These are phyloP conservation scores for Endothia cerciana DNA, from an alignment of 2,329 filamentous ascomycete species.

Conservation along the genomic window DNA sequence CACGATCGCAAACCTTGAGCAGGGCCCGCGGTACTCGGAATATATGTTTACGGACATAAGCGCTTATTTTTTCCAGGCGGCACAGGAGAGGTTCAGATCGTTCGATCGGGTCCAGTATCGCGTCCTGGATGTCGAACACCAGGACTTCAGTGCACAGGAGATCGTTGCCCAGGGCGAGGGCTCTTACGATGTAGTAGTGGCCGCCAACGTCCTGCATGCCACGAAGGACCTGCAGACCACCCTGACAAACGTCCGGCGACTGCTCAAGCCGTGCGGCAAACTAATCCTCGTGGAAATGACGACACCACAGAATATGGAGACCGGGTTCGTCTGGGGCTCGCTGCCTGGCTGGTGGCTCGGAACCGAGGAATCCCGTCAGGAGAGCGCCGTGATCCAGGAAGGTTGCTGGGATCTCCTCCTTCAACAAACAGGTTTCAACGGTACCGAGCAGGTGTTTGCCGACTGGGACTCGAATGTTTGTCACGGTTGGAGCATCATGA, in stretches of 20 bases:
- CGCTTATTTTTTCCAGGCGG: neutral
- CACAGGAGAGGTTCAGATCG: conserved; percentile 5
- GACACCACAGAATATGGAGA: neutral
- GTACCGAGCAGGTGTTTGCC: neutral
- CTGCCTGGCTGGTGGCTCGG: conserved; percentile 16
- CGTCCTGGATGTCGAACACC: conserved; percentile 1
- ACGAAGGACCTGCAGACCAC: conserved; percentile 31
- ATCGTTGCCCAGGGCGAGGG: neutral
- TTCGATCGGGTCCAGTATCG: neutral
- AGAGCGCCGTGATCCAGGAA: conserved; percentile 6
- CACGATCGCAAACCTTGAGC: neutral
- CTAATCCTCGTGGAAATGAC: conserved; percentile 33
- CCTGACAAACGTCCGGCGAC: conserved; percentile 33
- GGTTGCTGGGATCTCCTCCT: neutral
- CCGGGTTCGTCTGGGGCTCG: neutral
- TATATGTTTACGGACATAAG: conserved; percentile 12
- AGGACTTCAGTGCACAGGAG: neutral
- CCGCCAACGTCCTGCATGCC: conserved; percentile 37
- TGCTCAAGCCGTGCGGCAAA: conserved; percentile 40
- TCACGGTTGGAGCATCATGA: conserved; percentile 10
- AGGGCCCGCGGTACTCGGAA: neutral
- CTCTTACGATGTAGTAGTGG: conserved; percentile 40
- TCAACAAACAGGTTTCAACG: neutral
- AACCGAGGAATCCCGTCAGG: neutral
- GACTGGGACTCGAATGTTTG: conserved; percentile 8